A percentile compares a stretch with the other conserved stretches of the same genome.
These are phyloP conservation scores for Cystofilobasidium bisporidii DNA, from an alignment of 768 basidiomycete genomes.

Conservation along the genomic window DNA sequence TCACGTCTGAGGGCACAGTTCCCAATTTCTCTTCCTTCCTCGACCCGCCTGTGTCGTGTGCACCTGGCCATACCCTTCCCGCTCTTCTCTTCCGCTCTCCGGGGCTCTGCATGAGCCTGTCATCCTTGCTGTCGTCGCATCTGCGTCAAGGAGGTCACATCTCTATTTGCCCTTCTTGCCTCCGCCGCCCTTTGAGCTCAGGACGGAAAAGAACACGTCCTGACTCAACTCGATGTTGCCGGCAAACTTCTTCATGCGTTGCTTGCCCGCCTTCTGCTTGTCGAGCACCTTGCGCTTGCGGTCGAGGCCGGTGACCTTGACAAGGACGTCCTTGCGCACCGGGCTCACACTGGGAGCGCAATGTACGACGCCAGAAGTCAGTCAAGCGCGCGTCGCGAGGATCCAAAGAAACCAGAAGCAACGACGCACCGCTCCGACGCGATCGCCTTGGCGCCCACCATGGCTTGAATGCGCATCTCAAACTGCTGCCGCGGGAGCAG, in stretches of 20 bases:
- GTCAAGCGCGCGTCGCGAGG: not conserved
- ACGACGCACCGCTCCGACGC: conserved; percentile 64
- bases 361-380: not conserved
- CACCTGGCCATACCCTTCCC: too few species aligned
- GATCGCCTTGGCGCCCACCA: conserved; percentile 72
- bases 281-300: conserved; percentile 43
- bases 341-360: conserved; percentile 4
- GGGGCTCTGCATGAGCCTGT: too few species aligned
- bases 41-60: too few species aligned
- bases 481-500: conserved; percentile 60
- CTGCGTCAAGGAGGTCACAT: not conserved
- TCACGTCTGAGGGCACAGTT: too few species aligned
- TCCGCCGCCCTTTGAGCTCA: conserved; percentile 36
- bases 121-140: too few species aligned
- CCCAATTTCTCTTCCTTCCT: too few species aligned
- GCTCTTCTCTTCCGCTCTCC: too few species aligned
- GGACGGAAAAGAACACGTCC: conserved; percentile 87
- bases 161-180: not conserved
- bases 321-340: conserved; percentile 31
- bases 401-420: not conserved
- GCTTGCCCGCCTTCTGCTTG: conserved; percentile 83
- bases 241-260: conserved; percentile 60
- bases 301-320: conserved; percentile 43
- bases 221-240: conserved; percentile 56
- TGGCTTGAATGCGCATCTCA: conserved; percentile 86